Base-by-base conservation (phyloP, 163 green algal species). In the Picocystis sp. region DNA sequence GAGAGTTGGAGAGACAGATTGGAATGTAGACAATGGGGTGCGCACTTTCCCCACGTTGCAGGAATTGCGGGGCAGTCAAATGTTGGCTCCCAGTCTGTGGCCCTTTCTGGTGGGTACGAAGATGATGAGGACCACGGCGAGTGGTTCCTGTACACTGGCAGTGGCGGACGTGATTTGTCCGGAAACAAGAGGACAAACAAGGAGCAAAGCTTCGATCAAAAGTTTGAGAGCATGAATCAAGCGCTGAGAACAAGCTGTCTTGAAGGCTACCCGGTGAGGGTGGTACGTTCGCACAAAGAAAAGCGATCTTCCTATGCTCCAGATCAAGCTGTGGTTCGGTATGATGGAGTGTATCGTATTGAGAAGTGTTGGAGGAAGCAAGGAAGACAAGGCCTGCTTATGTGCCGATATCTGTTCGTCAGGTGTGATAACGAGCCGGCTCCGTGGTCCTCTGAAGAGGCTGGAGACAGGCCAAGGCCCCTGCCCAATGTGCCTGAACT, bases 151-250 rank as follows among this genome's bases (percentile, higher is more conserved):
- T 97, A 97, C 79, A 97, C 88, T 10, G 87, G 87, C 56, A 84
- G 69, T 43, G 87, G 87, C 43, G 87, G 87, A 8, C 67, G 86
- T 17, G 88, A 97, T 72, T 77, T 97, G 9, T 82, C 61, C 1
- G 88, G 88, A 65, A 97, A 97, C 80, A 97, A 96, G 72, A 76
- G 88, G 57, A 93, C 80, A 45, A 92, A 79, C 70, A 94, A 94
- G 66, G 68, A 71, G 24, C 84, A 94, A 50, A 83, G 64, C 13
- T 82, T 79, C 53, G 76, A 92, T 69, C 62, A 70, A 43, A 81
- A 93, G 73, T 97, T 95, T 67, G 67, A 82, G 14, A 79, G 58
- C 41, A 81, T 78, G 62, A 97, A 97, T 75, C 74, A 89, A 72
- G 88, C 88, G 17, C 66, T 97, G 34, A 67, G 76, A 46, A 29